Base-by-base conservation (phyloP, 345 rosid species). In the Brassica carinata region DNA sequence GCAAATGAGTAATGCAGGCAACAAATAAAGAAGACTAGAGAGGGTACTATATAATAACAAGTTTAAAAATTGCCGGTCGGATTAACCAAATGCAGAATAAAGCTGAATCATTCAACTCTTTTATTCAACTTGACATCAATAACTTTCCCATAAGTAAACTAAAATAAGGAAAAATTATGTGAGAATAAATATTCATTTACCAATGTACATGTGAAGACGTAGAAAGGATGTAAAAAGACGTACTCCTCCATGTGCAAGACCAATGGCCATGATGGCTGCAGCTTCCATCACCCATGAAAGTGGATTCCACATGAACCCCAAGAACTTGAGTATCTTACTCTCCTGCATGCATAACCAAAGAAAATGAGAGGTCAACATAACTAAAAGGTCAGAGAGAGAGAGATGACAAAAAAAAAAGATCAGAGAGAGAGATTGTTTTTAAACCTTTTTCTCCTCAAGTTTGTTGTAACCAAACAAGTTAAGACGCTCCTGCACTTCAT, bases 201-300 rank as follows among this genome's bases (percentile, higher is more conserved):
- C 76, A 62, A 63, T 61, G 10, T 27, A 36, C 10, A 65, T 55
- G 17, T 68, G 74, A 61, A 57, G 77, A 73, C 64, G 58, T 45
- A 19, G 74, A n/a, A n/a, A n/a, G n/a, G n/a, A n/a, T n/a, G n/a
- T n/a, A 59, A 18, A 23, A 4, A 69, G 19, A 74, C 82, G 0
- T 83, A 87, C 89, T 76, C 92, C 92, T 82, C 92, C 92, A 70
- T 87, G 88, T 15, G 92, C 91, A 69, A 89, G 83, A 88, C 78
- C 82, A 78, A 88, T 85, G 40, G 89, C 88, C 89, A 90, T 87
- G 62, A 90, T 7, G 1, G 91, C 90, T 1, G 90, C 92, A 79
- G 90, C 91, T 85, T 87, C 92, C 92, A 89, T 89, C 43, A 89
- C 92, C 91, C 91, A 87, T 82, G 94, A 89, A 27, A 87, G 78